Conservation (phyloP, 192 early-diverging fungal genomes). For the Entrophospora sp. region DNA sequence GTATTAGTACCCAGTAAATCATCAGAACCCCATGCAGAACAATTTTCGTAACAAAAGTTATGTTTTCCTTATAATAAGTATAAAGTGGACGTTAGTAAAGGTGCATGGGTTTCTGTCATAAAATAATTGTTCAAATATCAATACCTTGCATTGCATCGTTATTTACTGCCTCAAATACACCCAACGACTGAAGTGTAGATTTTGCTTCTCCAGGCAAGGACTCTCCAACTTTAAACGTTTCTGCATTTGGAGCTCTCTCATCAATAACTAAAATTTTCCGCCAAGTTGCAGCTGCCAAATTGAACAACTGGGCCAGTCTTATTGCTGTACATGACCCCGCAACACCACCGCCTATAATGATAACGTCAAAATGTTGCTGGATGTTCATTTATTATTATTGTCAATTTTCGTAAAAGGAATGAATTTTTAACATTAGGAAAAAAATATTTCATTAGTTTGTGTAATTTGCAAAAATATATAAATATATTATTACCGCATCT, state of each 20-base stretch:
- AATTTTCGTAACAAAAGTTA: conserved; percentile 8
- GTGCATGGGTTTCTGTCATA: no score
- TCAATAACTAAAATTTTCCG: conserved; percentile 11
- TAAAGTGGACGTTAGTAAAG: no score
- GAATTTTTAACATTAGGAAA: no score
- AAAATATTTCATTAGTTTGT: no score
- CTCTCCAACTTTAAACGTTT: conserved; percentile 15
- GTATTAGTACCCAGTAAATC: not conserved
- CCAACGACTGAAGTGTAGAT: not conserved
- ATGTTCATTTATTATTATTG: not conserved
- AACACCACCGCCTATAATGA: conserved; percentile 8
- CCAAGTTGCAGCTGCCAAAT: not conserved
- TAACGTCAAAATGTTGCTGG: conserved; percentile 4
- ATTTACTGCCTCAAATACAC: conserved; percentile 6
- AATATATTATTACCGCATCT: no score
- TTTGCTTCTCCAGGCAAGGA: conserved; percentile 10
- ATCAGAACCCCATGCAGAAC: conserved; percentile 12
- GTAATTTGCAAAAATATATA: no score
- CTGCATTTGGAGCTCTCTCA: not conserved
- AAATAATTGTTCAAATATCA: not conserved
- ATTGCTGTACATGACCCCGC: conserved; percentile 1
- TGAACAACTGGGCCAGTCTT: conserved; percentile 4
- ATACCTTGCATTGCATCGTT: conserved; percentile 13
- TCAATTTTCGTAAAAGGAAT: no score
- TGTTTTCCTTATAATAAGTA: conserved; percentile 11